phyloP scores from a whole-genome alignment of 2,329 filamentous ascomycete genomes.

The Ascochyta lentis region DNA sequence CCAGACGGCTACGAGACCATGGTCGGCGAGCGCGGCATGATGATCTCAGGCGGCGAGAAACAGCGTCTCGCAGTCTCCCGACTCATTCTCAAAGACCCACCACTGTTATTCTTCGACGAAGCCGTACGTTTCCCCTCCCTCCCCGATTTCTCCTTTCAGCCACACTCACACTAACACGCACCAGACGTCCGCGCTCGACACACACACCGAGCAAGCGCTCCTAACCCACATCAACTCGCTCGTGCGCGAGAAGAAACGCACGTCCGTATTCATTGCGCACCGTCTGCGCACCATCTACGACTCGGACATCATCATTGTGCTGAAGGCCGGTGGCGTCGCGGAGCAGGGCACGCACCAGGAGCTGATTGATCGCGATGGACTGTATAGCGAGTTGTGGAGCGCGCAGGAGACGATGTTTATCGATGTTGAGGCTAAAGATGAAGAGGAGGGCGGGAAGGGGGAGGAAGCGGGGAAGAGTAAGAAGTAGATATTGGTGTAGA shows the following conservation, averaged over 20 bases:
- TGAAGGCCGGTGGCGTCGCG: conserved; percentile 82
- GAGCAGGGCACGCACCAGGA: conserved; percentile 89
- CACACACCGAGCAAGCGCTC: conserved; percentile 89
- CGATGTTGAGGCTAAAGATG: conserved; percentile 26
- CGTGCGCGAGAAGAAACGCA: conserved; percentile 83
- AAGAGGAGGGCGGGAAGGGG: conserved; percentile 1
- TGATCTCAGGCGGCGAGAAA: conserved; percentile 96
- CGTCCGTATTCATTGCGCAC: conserved; percentile 95
- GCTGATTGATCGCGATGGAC: conserved; percentile 76
- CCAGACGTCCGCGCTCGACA: conserved; percentile 84
- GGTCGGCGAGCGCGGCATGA: conserved; percentile 92
- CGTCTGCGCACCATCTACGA: conserved; percentile 92
- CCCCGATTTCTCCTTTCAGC: background rate
- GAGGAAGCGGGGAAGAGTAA: background rate
- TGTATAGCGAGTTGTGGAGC: conserved; percentile 92
- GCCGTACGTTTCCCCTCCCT: conserved; percentile 61
- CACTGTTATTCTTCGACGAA: conserved; percentile 92
- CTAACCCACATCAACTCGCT: conserved; percentile 94
- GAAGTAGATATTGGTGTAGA: background rate
- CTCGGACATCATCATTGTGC: conserved; percentile 87
- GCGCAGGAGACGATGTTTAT: conserved; percentile 52
- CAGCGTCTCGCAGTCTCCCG: conserved; percentile 86
- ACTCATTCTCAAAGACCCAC: conserved; percentile 86
- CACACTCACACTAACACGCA: background rate
- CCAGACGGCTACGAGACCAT: conserved; percentile 89